Evolutionary conservation across 2,329 filamentous ascomycete genomes (phyloP), one percentile per base, ranked within the genome.

Genomic region (Blumeria graminis): DNA sequence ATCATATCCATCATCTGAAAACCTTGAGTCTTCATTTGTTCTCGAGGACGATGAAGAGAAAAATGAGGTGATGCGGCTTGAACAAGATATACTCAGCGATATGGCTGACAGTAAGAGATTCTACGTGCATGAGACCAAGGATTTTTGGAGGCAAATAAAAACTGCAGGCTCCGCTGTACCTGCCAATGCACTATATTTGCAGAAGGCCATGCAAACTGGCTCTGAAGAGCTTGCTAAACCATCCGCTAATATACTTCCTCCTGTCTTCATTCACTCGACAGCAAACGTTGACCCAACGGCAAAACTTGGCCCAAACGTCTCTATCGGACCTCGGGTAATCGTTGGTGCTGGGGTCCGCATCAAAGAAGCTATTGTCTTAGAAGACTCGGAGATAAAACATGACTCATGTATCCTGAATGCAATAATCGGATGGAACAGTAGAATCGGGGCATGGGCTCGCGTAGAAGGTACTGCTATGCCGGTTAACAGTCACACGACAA

Each of bases 81-180:
- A 98, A 73, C 92, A 96, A 72, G 92, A 98, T 68, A 94, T 96
- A 55, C 77, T 98, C 58, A 84, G 88, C 55, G 90, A 96, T 66
- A 81, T 96, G 65, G 90, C 92, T 59, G 92, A 96, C 71, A 94
- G 80, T 77, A 92, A 94, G 72, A 86, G 92, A 69, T 98, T 98
- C 75, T 96, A 88, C 71, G 92, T 96, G 35, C 85, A 94, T 69
- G 92, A 98, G 74, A 96, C 90, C 62, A 94, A 93, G 73, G 92
- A 96, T 69, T 98, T 98, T 71, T 98, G 92, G 92, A 87, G 92
- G 64, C 92, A 98, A 75, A 96, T 98, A 78, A 98, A 98, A 78
- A 95, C 92, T 1, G 92, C 92, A 58, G 92, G 92, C 58, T 96
- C 90, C 6, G 92, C 92, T 54, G 88, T 98, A 33, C 92, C 92